These are phyloP conservation scores for Rhizopogon sp. DNA, from an alignment of 768 basidiomycete species.

Conservation along the genomic window DNA sequence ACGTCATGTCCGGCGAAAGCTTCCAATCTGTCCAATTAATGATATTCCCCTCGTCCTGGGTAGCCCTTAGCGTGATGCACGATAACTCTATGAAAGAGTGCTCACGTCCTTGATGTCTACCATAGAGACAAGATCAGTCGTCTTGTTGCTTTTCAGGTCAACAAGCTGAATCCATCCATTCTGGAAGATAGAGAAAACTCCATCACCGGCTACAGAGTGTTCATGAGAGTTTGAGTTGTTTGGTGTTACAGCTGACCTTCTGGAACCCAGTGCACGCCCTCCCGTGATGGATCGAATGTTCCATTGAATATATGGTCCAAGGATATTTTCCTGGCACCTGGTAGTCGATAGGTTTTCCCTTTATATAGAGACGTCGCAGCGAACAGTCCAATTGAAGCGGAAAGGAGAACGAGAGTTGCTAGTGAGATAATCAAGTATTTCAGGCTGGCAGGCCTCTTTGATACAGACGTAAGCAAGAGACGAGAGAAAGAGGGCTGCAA, in stretches of 20 bases:
- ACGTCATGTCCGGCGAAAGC: constrained; percentile 87
- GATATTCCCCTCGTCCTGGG: constrained; percentile 49
- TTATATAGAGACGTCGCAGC: constrained; percentile 68
- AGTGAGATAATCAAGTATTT: constrained; percentile 62
- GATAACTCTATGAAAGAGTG: not conserved
- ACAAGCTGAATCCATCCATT: constrained; percentile 71
- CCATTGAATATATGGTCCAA: constrained; percentile 94
- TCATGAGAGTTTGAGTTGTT: not conserved
- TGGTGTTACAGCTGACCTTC: constrained; percentile 58
- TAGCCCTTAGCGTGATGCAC: constrained; percentile 1
- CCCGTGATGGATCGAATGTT: constrained; percentile 56
- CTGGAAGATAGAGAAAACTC: constrained; percentile 71
- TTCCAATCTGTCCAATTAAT: constrained; percentile 63
- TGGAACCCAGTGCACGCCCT: constrained; percentile 76
- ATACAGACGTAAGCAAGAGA: not conserved
- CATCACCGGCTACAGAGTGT: constrained; percentile 76
- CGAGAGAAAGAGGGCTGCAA: constrained; percentile 3
- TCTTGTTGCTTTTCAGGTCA: constrained; percentile 72
- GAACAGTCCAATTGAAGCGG: constrained; percentile 69
- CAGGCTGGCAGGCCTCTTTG: constrained; percentile 46
- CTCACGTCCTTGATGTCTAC: constrained; percentile 64
- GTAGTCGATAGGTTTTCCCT: constrained; percentile 44
- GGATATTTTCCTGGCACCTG: constrained; percentile 62
- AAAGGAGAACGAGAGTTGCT: constrained; percentile 51
- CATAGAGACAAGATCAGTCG: constrained; percentile 52